Conservation (phyloP, 2,329 filamentous ascomycete genomes). For the Thielaviopsis cerberus region DNA sequence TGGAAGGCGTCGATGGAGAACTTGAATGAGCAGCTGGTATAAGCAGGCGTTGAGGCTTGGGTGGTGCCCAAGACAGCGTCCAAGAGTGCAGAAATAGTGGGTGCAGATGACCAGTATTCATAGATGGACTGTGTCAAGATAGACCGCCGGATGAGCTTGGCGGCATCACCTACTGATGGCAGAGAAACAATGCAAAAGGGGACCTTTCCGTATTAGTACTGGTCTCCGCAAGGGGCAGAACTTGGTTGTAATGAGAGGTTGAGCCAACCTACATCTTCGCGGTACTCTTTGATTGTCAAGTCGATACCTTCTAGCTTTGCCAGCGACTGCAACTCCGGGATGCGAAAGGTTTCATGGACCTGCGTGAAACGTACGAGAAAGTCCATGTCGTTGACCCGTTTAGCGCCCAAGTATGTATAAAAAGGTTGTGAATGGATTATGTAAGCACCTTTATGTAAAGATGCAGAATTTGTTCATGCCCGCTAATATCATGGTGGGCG, state of each 20-base stretch:
- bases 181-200: constrained; percentile 69
- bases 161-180: constrained; percentile 44
- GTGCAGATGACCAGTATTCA: constrained; percentile 68
- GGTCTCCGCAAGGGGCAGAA: not conserved
- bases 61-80: constrained; percentile 14
- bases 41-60: constrained; percentile 22
- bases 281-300: constrained; percentile 58
- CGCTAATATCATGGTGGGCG: not conserved
- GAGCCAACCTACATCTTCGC: constrained; percentile 40
- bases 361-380: constrained; percentile 84
- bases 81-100: constrained; percentile 50
- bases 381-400: constrained; percentile 30
- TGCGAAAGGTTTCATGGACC: constrained; percentile 75
- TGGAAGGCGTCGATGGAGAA: constrained; percentile 73
- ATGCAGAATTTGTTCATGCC: not conserved
- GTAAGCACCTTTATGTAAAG: not conserved
- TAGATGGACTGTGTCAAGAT: constrained; percentile 71
- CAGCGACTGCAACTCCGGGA: constrained; percentile 66
- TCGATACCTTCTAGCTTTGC: constrained; percentile 49
- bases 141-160: constrained; percentile 50
- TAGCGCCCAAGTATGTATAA: not conserved
- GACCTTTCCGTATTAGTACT: constrained; percentile 50
- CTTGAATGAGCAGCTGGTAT: constrained; percentile 52
- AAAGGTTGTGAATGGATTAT: not conserved
- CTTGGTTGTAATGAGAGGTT: not conserved